phyloP scores from a whole-genome alignment of 805 yeast species.

The Kluyveromyces aestuarii region DNA sequence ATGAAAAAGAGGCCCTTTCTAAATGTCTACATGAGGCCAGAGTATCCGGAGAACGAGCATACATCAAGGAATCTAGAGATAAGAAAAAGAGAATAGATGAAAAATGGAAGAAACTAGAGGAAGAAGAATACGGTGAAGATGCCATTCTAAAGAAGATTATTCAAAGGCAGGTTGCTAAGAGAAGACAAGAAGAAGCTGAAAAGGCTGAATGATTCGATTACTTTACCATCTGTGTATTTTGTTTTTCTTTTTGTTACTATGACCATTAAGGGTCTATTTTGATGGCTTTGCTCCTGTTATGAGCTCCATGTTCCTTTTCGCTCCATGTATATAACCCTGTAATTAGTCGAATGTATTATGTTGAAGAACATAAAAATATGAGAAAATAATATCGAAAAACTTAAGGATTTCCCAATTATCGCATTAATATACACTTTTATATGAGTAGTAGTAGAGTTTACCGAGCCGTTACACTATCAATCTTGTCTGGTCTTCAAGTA shows the following conservation, averaged over 20 bases:
- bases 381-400: neutral
- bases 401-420: neutral
- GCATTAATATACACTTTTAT: conserved; percentile 4
- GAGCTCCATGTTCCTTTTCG: neutral
- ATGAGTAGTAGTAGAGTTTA: neutral
- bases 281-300: neutral
- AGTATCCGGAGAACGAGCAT: conserved; percentile 48
- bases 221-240: too few species aligned
- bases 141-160: conserved; percentile 57
- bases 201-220: neutral
- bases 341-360: neutral
- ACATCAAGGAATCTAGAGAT: conserved; percentile 41
- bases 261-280: too few species aligned
- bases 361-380: neutral
- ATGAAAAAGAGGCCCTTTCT: conserved; percentile 68
- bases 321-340: neutral
- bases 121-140: conserved; percentile 74
- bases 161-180: conserved; percentile 41
- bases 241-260: too few species aligned
- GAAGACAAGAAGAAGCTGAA: conserved; percentile 12
- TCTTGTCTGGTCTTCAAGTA: conserved; percentile 93
- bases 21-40: conserved; percentile 77
- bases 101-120: conserved; percentile 54
- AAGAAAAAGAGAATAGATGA: conserved; percentile 46
- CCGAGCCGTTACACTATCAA: conserved; percentile 29